A percentile compares a stretch with the other conserved stretches of the same genome.
These are phyloP conservation scores for Chlorella sorokiniana DNA, from an alignment of 139 green algal species.

Conservation along the genomic window DNA sequence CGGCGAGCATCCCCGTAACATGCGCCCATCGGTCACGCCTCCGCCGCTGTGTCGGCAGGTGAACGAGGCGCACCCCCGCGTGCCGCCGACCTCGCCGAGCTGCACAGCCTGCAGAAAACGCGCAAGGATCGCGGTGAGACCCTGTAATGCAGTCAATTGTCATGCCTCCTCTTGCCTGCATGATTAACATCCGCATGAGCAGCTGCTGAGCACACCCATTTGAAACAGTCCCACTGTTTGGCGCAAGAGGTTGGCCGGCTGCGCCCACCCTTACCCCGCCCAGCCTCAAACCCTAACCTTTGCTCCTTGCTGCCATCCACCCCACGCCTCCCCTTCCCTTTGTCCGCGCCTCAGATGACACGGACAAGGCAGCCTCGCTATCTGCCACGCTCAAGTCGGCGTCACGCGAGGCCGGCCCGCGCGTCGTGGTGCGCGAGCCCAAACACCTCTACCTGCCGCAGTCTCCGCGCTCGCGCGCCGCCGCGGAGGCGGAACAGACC, in stretches of 20 bases:
- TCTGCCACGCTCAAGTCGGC: constrained; percentile 36
- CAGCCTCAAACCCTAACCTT: not conserved
- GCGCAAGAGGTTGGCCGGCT: not conserved
- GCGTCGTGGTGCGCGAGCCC: constrained; percentile 37
- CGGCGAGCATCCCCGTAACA: too few species aligned
- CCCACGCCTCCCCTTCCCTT: not conserved
- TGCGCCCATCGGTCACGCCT: not conserved
- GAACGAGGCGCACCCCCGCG: constrained; percentile 47
- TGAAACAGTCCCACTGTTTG: not conserved
- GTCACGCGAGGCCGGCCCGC: constrained; percentile 25
- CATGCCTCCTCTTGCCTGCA: too few species aligned
- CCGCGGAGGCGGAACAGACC: constrained; percentile 40
- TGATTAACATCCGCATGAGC: not conserved
- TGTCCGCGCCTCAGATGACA: not conserved
- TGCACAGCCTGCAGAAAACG: constrained; percentile 50
- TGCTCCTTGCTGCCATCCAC: not conserved
- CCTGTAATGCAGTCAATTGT: too few species aligned
- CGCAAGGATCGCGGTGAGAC: constrained; percentile 35
- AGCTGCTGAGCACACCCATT: not conserved
- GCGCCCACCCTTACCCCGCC: too few species aligned
- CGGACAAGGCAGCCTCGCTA: constrained; percentile 23
- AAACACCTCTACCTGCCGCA: constrained; percentile 50
- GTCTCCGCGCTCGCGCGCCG: constrained; percentile 29
- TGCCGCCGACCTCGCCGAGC: constrained; percentile 40
- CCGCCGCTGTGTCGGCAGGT: not conserved